Percentiles rank a stretch among this genome's conserved stretches.
Evolutionary conservation across 2,329 filamentous ascomycete genomes (phyloP).

Genomic region (Sporothrix luriei): DNA sequence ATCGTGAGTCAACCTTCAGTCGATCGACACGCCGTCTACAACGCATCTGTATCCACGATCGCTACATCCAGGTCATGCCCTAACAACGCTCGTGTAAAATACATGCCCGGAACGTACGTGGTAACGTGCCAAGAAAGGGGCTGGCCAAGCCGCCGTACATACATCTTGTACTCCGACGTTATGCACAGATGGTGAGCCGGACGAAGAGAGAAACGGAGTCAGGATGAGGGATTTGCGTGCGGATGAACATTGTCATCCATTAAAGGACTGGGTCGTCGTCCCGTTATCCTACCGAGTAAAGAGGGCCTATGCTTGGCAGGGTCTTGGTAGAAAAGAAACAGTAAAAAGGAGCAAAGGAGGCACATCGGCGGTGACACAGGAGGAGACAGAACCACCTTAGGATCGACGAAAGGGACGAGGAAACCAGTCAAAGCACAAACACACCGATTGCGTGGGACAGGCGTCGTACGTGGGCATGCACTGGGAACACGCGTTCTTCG

Average conservation of each 20-base stretch:
- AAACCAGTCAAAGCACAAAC: background rate
- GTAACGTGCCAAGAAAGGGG: background rate
- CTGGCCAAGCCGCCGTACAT: constrained; percentile 4
- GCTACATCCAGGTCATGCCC: background rate
- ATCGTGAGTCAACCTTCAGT: too few species aligned
- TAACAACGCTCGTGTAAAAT: background rate
- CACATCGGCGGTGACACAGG: background rate
- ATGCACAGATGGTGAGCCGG: background rate
- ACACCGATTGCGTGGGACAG: background rate
- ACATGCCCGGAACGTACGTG: constrained; percentile 12
- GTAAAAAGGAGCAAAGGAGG: background rate
- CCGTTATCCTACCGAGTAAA: constrained; percentile 6
- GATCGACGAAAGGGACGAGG: too few species aligned
- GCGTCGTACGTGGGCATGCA: background rate
- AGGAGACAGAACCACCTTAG: background rate
- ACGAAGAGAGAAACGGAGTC: background rate
- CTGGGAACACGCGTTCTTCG: background rate
- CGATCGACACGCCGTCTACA: background rate
- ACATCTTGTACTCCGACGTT: background rate
- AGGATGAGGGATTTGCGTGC: background rate
- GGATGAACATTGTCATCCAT: background rate
- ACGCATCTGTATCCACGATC: background rate
- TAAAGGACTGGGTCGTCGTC: background rate
- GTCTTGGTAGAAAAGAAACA: background rate
- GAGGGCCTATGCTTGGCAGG: constrained; percentile 10